These are phyloP conservation scores for Tylopilus rubrobrunneus DNA, from an alignment of 768 basidiomycete genomes.

Conservation along the genomic window DNA sequence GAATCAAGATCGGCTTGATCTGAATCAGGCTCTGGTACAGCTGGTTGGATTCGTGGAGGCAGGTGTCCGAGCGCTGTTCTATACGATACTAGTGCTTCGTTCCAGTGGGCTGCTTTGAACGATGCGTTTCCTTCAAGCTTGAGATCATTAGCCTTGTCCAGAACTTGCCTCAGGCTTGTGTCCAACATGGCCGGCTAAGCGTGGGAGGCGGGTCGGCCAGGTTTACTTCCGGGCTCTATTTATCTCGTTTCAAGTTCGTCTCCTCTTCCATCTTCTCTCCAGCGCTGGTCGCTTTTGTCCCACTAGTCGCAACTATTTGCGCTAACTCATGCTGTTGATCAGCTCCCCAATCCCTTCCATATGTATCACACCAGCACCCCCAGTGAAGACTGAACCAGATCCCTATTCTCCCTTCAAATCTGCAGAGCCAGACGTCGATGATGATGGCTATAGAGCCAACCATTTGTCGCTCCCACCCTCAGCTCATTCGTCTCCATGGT, in stretches of 20 bases:
- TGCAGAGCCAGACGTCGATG: constrained; percentile 32
- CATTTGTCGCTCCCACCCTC: constrained; percentile 51
- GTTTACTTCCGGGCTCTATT: no score
- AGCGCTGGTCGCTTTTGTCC: constrained; percentile 54
- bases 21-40: constrained; percentile 12
- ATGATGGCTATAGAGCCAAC: constrained; percentile 53
- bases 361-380: constrained; percentile 64
- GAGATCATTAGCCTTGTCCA: constrained; percentile 53
- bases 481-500: constrained; percentile 25
- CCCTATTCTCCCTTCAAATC: constrained; percentile 61
- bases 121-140: constrained; percentile 74
- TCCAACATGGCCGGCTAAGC: not conserved
- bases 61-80: constrained; percentile 61
- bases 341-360: constrained; percentile 57
- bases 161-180: constrained; percentile 33
- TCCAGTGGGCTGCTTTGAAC: constrained; percentile 65
- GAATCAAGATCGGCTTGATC: constrained; percentile 16
- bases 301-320: not conserved
- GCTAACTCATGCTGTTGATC: constrained; percentile 39
- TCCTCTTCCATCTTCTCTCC: constrained; percentile 3
- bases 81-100: constrained; percentile 69
- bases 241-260: not conserved
- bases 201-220: not conserved
- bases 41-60: constrained; percentile 42
- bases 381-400: constrained; percentile 46